Conservation (phyloP, 2,329 filamentous ascomycete genomes). For the Monosporascus ibericus region DNA sequence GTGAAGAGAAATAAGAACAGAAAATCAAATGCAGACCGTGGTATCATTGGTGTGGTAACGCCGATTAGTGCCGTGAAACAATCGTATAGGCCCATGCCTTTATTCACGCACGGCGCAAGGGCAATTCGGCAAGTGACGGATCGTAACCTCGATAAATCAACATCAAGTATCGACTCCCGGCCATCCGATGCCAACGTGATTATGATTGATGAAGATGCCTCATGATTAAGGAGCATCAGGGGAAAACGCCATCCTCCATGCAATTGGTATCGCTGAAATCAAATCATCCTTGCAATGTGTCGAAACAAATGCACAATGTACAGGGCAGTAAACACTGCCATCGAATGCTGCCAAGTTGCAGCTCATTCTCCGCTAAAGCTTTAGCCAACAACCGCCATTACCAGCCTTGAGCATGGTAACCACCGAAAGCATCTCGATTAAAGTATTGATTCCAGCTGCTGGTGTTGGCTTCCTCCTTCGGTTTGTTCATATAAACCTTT, state of each 20-base stretch:
- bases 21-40: slow-evolving; percentile 26
- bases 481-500: slow-evolving; percentile 52
- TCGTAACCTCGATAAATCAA: slow-evolving; percentile 6
- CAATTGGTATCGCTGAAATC: slow-evolving; percentile 27
- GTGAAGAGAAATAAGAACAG: background rate
- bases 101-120: slow-evolving; percentile 9
- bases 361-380: slow-evolving; percentile 5
- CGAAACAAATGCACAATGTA: slow-evolving; percentile 22
- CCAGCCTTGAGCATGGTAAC: slow-evolving; percentile 85
- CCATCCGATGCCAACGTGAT: slow-evolving; percentile 14
- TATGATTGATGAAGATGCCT: slow-evolving; percentile 17
- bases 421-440: slow-evolving; percentile 67
- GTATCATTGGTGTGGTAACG: slow-evolving; percentile 28
- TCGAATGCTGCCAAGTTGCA: slow-evolving; percentile 7
- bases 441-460: slow-evolving; percentile 84
- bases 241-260: slow-evolving; percentile 25
- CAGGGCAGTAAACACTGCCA: slow-evolving; percentile 19
- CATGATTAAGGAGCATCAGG: slow-evolving; percentile 20
- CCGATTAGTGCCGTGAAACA: slow-evolving; percentile 20
- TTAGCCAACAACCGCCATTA: slow-evolving; percentile 33
- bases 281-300: slow-evolving; percentile 26
- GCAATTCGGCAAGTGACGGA: slow-evolving; percentile 10
- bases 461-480: slow-evolving; percentile 55
- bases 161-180: slow-evolving; percentile 5
- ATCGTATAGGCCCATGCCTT: slow-evolving; percentile 13